Conservation (phyloP, 768 basidiomycete species). For the Psilocybe tampanensis region DNA sequence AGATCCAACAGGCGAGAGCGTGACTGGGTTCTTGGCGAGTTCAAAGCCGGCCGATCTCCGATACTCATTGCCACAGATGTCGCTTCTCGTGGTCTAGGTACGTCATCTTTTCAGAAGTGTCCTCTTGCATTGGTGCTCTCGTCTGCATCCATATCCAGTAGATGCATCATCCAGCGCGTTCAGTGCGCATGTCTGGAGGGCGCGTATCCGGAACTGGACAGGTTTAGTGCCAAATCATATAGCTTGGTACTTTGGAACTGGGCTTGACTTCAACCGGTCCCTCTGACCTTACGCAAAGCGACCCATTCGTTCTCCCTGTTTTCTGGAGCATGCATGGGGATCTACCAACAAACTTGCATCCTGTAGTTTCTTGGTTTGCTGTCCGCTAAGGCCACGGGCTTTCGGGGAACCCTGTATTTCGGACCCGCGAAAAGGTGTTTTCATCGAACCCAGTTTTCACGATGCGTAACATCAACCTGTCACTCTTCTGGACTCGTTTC, state of each 20-base stretch:
- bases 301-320: slow-evolving; percentile 34
- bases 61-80: slow-evolving; percentile 99
- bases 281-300: slow-evolving; percentile 41
- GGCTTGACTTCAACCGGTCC: slow-evolving; percentile 23
- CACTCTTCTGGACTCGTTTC: slow-evolving; percentile 50
- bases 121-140: slow-evolving; percentile 28
- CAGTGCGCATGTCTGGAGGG: slow-evolving; percentile 29
- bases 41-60: slow-evolving; percentile 96
- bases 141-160: slow-evolving; percentile 28
- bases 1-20: slow-evolving; percentile 76
- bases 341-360: slow-evolving; percentile 43
- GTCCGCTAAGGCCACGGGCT: slow-evolving; percentile 60
- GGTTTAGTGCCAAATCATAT: slow-evolving; percentile 38
- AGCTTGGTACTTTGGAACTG: slow-evolving; percentile 34
- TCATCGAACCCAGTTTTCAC: slow-evolving; percentile 44
- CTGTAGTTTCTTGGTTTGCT: slow-evolving; percentile 49
- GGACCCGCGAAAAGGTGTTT: slow-evolving; percentile 36
- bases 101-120: slow-evolving; percentile 49
- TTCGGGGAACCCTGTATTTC: slow-evolving; percentile 38
- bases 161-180: slow-evolving; percentile 21
- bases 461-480: slow-evolving; percentile 55
- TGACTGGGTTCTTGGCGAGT: slow-evolving; percentile 98
- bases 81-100: slow-evolving; percentile 99
- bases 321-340: slow-evolving; percentile 35
- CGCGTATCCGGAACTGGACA: slow-evolving; percentile 43